These are phyloP conservation scores for Dothiorella sarmentorum DNA, from an alignment of 2,329 filamentous ascomycete genomes.

Conservation along the genomic window DNA sequence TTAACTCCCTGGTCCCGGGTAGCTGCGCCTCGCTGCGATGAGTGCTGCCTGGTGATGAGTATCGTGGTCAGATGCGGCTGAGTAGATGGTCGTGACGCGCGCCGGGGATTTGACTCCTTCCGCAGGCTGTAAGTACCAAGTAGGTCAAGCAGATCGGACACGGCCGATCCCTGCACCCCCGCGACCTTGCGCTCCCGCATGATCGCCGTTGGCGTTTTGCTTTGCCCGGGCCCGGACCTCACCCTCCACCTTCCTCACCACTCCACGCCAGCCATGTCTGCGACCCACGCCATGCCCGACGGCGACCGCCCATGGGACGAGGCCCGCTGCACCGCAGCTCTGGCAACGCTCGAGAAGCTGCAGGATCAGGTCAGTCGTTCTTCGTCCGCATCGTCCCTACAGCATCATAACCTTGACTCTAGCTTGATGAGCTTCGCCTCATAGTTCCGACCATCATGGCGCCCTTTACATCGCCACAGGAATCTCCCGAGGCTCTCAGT, in stretches of 20 bases:
- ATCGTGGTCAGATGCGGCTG: background rate
- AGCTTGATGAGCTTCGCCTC: slow-evolving; percentile 44
- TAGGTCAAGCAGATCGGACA: no score
- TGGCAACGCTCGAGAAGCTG: slow-evolving; percentile 44
- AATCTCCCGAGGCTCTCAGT: slow-evolving; percentile 32
- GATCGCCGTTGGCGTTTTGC: slow-evolving; percentile 3
- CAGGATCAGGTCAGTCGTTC: slow-evolving; percentile 38
- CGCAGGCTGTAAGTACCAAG: no score
- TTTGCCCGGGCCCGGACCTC: background rate
- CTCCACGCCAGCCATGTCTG: background rate
- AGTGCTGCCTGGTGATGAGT: background rate
- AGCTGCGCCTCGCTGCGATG: background rate
- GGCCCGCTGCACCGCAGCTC: slow-evolving; percentile 39
- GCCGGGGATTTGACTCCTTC: background rate
- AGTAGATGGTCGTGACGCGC: background rate
- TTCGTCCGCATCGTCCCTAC: background rate
- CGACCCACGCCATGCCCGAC: no score
- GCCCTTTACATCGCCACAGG: slow-evolving; percentile 34
- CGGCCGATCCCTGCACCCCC: background rate
- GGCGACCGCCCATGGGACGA: slow-evolving; percentile 33
- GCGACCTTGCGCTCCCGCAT: background rate
- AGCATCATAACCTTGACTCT: slow-evolving; percentile 17
- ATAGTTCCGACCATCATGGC: slow-evolving; percentile 42
- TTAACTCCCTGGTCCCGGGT: background rate
- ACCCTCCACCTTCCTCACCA: background rate